Evolutionary conservation across 2,329 filamentous ascomycete species (phyloP), one percentile per base, ranked within the genome.

Genomic region (Ascochyta lentis): DNA sequence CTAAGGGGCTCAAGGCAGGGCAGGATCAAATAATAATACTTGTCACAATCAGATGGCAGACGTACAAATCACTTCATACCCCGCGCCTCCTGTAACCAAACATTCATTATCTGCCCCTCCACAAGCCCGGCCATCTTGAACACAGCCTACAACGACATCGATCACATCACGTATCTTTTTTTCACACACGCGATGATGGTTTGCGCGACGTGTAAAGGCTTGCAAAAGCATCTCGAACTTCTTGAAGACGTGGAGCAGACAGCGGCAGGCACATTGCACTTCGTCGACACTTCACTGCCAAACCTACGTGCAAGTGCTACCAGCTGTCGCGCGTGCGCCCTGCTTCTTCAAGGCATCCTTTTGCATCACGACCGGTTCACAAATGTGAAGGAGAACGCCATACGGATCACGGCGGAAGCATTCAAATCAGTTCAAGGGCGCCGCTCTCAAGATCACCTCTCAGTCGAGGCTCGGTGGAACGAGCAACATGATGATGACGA

Each of bases 381-480:
- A 15, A 58, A 49, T 29, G 54, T 69, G 7, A 58, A 61, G 10
- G 71, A 75, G 41, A 62, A 65, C 5, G 54, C 26, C 19, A 59
- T 74, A 8, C 58, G 49, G 9, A 61, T 75, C 31, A 66, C 58
- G 19, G 72, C 70, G n/a, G 64, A 70, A 47, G 67, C 67, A 3
- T 72, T 72, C 56, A 48, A 57, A 16, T 39, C 61, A 4, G 58
- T 47, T 15, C 44, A 50, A 22, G 58, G 49, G 6, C 59, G 46
- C 24, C 53, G 29, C n/a, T 56, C 58, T 19, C 71, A 75, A 48
- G 65, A 67, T 39, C 72, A 74, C 51, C 64, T 75, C 15, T 73
- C 72, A 1, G 67, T 75, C 22, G 71, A 74, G 47, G 48, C 72
- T 35, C 66, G 71, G 40, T 75, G 72, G 71, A 63, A 64, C 27